Percentiles rank a stretch among this genome's conserved stretches.
These are phyloP conservation scores for Royoungia palumana DNA, from an alignment of 768 basidiomycete genomes.

Conservation along the genomic window DNA sequence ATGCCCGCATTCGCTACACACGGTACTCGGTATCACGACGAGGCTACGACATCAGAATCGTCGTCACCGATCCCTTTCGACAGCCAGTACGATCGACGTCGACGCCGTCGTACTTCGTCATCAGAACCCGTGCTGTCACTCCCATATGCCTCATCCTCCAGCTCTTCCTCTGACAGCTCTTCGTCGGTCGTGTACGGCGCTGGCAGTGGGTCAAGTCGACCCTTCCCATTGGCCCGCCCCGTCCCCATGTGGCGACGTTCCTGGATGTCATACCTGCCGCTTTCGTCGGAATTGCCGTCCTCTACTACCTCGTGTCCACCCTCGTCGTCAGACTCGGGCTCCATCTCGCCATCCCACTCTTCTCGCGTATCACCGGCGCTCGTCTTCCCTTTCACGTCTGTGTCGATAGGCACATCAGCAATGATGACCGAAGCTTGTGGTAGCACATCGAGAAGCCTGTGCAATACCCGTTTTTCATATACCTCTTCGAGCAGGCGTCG, in stretches of 20 bases:
- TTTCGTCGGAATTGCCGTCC: constrained; percentile 42
- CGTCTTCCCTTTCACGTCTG: constrained; percentile 6
- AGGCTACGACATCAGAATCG: background rate
- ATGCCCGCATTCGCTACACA: constrained; percentile 1
- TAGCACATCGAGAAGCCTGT: constrained; percentile 51
- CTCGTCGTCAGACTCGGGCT: constrained; percentile 25
- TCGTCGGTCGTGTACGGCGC: constrained; percentile 55
- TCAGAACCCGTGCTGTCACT: constrained; percentile 20
- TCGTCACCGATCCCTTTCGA: constrained; percentile 43
- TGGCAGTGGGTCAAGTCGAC: constrained; percentile 31
- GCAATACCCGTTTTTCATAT: constrained; percentile 56
- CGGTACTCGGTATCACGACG: background rate
- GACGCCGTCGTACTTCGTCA: constrained; percentile 17
- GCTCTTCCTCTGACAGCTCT: constrained; percentile 26
- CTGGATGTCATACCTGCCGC: constrained; percentile 55
- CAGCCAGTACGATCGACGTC: constrained; percentile 54
- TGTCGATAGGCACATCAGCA: constrained; percentile 20
- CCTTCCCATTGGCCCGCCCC: constrained; percentile 40
- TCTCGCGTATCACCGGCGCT: constrained; percentile 28
- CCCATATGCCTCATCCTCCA: constrained; percentile 25
- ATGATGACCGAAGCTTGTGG: constrained; percentile 15
- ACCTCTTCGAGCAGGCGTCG: constrained; percentile 67
- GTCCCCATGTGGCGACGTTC: constrained; percentile 44
- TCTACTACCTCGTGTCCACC: constrained; percentile 1
- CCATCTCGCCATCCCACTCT: constrained; percentile 42